Percentiles rank a stretch among this genome's conserved stretches.
These are phyloP conservation scores for Jacaranda mimosifolia DNA, from an alignment of 257 asterid species.

Conservation along the genomic window DNA sequence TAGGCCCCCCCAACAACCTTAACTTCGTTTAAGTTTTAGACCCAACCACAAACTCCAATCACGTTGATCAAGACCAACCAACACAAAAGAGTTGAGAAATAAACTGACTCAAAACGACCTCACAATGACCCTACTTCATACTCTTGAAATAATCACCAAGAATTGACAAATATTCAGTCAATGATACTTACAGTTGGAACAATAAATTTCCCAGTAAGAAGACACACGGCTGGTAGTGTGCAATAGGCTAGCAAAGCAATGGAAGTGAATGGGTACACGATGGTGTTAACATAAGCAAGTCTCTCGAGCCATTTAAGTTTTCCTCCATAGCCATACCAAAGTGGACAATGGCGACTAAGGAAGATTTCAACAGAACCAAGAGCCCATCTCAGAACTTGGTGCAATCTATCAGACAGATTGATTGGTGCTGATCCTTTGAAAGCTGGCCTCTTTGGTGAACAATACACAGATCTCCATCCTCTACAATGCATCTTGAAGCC, in stretches of 20 bases:
- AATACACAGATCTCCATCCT: conserved; percentile 87
- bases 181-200: conserved; percentile 76
- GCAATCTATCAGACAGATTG: conserved; percentile 87
- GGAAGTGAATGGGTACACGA: conserved; percentile 88
- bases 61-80: no score
- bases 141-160: no score
- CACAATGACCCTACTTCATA: no score
- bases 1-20: no score
- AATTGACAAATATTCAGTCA: not conserved
- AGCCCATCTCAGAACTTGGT: conserved; percentile 93
- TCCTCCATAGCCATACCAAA: conserved; percentile 87
- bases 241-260: conserved; percentile 84
- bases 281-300: conserved; percentile 80
- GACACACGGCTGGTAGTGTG: conserved; percentile 85
- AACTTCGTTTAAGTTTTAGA: no score
- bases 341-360: conserved; percentile 91
- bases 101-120: no score
- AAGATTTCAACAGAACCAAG: conserved; percentile 91
- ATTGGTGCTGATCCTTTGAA: conserved; percentile 93
- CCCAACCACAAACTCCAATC: no score
- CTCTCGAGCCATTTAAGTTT: conserved; percentile 80
- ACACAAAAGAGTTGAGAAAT: no score
- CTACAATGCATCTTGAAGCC: conserved; percentile 96
- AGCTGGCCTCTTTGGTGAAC: conserved; percentile 79
- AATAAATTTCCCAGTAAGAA: conserved; percentile 87